Conservation (phyloP, 495 filamentous ascomycete genomes). For the Cercophora scortea region DNA sequence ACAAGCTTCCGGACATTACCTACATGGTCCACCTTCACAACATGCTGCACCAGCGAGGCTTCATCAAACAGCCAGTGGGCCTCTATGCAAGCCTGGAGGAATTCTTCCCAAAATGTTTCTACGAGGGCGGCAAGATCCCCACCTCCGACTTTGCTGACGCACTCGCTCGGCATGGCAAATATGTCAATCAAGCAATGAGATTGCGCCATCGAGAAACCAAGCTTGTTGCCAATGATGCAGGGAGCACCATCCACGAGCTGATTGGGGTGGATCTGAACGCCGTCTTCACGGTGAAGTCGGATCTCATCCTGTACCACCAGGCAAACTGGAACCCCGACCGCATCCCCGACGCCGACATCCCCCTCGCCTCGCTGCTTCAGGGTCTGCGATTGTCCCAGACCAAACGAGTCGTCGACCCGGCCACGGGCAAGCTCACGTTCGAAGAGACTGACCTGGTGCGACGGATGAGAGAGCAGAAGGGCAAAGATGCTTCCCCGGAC, state of each 20-base stretch:
- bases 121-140: conserved; percentile 22
- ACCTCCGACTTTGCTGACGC: conserved; percentile 19
- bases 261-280: conserved; percentile 6
- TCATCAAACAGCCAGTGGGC: conserved; percentile 20
- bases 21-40: conserved; percentile 33
- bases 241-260: conserved; percentile 1
- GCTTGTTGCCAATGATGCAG: neutral
- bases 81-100: conserved; percentile 1
- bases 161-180: neutral
- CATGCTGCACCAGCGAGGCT: conserved; percentile 33
- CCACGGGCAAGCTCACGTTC: conserved; percentile 14
- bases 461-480: conserved; percentile 11
- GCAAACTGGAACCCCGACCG: conserved; percentile 20
- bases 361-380: conserved; percentile 8
- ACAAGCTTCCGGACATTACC: neutral
- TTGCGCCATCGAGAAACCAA: neutral
- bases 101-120: conserved; percentile 14
- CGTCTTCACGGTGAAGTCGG: conserved; percentile 26
- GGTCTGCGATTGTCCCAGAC: conserved; percentile 18
- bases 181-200: neutral
- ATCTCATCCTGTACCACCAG: conserved; percentile 14
- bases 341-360: conserved; percentile 26
- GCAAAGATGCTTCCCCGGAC: neutral
- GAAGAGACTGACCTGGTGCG: conserved; percentile 26
- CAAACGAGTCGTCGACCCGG: conserved; percentile 16